These are phyloP conservation scores for Ustilago sp. DNA, from an alignment of 1,284 basidiomycete species.

Conservation along the genomic window DNA sequence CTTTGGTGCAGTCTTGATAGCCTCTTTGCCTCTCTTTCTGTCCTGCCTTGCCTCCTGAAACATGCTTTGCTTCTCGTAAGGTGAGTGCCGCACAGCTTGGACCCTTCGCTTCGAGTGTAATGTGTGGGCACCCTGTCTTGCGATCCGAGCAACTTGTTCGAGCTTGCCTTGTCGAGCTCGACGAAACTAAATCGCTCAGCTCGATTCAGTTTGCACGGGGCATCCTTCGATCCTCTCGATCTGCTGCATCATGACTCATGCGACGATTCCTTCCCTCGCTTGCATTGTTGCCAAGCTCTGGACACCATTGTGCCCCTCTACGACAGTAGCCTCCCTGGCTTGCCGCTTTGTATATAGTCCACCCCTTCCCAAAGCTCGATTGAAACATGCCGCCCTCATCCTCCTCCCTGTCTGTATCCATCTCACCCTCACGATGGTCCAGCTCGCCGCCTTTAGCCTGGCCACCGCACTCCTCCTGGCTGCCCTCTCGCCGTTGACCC, in stretches of 20 bases:
- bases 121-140: too few species aligned
- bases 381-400: neutral
- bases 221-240: neutral
- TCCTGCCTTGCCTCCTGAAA: too few species aligned
- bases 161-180: too few species aligned
- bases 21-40: too few species aligned
- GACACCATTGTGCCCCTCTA: neutral
- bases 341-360: neutral
- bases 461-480: constrained; percentile 20
- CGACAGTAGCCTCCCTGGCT: neutral
- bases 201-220: neutral
- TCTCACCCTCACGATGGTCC: constrained; percentile 11
- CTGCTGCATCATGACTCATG: neutral
- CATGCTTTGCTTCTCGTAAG: too few species aligned
- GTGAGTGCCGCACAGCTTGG: too few species aligned
- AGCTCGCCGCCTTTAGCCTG: constrained; percentile 10
- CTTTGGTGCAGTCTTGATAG: too few species aligned
- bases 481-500: constrained; percentile 8
- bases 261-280: neutral
- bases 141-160: too few species aligned
- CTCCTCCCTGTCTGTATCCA: neutral
- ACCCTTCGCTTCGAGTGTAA: too few species aligned
- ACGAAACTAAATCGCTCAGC: too few species aligned
- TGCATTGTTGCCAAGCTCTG: neutral
- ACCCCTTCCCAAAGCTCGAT: neutral